Conservation (phyloP, 169 alveolate species). For the Sarcocystis neurona region DNA sequence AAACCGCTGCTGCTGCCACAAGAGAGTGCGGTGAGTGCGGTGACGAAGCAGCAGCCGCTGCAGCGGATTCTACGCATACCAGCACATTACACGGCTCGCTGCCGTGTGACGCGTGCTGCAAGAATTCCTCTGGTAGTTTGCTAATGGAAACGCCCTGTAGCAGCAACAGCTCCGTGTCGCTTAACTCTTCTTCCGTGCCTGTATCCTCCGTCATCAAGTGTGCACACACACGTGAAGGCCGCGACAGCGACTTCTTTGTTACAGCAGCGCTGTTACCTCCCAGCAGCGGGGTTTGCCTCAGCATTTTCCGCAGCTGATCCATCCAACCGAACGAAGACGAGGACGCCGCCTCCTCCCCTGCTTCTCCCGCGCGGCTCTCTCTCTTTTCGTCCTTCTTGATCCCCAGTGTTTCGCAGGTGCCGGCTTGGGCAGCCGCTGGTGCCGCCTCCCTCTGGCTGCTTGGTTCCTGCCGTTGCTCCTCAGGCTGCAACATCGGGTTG, state of each 20-base stretch:
- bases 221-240: neutral
- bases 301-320: neutral
- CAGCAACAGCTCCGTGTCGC: conserved; percentile 11
- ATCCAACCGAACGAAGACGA: neutral
- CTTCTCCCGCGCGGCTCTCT: too few relatives aligned
- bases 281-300: neutral
- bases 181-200: neutral
- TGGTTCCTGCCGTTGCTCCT: too few relatives aligned
- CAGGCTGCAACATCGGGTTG: too few relatives aligned
- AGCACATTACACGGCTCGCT: conserved; percentile 21
- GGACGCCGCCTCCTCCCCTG: too few relatives aligned
- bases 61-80: neutral
- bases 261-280: too few relatives aligned
- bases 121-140: neutral
- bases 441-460: too few relatives aligned
- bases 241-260: neutral
- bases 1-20: neutral
- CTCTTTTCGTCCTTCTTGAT: too few relatives aligned
- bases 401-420: too few relatives aligned
- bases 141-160: conserved; percentile 3
- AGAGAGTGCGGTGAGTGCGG: neutral
- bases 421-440: too few relatives aligned
- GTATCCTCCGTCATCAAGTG: neutral
- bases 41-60: neutral
- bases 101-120: neutral